These are phyloP conservation scores for Fusarium chlamydosporum DNA, from an alignment of 2,329 filamentous ascomycete species.

Conservation along the genomic window DNA sequence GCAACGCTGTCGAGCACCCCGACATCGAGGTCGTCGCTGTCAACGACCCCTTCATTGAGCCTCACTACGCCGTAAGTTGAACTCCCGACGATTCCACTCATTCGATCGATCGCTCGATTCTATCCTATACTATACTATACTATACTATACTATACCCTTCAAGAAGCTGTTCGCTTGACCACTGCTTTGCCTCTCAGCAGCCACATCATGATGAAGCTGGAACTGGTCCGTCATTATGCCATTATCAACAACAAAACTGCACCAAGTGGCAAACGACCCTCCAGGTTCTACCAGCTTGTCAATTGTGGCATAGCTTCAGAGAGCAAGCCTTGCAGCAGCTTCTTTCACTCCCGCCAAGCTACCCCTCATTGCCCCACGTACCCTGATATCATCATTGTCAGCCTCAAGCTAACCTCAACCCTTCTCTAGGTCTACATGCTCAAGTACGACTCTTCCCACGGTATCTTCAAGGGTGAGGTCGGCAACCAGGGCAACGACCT, in stretches of 20 bases:
- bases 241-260: not conserved
- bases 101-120: conserved; percentile 10
- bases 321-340: not conserved
- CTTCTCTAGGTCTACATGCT: conserved; percentile 93
- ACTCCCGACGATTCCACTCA: conserved; percentile 13
- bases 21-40: conserved; percentile 95
- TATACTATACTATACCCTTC: not conserved
- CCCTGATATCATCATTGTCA: conserved; percentile 13
- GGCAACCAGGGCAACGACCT: conserved; percentile 79
- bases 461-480: conserved; percentile 94
- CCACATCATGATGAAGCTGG: not conserved
- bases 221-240: not conserved
- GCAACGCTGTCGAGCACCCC: conserved; percentile 92
- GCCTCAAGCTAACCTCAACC: conserved; percentile 25
- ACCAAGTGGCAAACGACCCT: not conserved
- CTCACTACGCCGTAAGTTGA: conserved; percentile 91
- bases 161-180: not conserved
- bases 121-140: conserved; percentile 4
- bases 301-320: not conserved
- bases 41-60: conserved; percentile 99
- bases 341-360: conserved; percentile 19
- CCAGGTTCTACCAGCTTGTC: not conserved
- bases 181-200: not conserved
- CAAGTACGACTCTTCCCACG: conserved; percentile 99
- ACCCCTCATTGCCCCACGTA: conserved; percentile 37